Conservation (phyloP, 805 yeast species). For the Saccharomyces kudriavzevii region DNA sequence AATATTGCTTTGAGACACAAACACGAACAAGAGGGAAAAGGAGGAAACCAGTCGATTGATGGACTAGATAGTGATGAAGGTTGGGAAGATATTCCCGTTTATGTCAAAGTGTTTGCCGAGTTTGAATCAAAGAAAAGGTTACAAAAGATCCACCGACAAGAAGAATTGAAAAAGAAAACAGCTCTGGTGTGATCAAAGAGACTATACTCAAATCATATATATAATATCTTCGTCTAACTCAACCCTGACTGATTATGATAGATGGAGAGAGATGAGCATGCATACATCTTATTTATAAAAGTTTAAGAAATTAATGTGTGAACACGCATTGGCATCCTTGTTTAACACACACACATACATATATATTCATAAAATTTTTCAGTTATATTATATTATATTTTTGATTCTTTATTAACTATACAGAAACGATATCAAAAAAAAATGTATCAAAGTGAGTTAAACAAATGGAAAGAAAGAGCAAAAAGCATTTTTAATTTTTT, state of each 20-base stretch:
- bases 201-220: neutral
- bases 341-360: neutral
- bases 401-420: conserved; percentile 6
- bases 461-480: neutral
- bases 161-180: conserved; percentile 4
- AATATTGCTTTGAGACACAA: conserved; percentile 6
- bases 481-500: neutral
- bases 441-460: neutral
- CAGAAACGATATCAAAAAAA: conserved; percentile 7
- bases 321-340: no score
- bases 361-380: conserved; percentile 1
- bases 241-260: neutral
- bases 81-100: conserved; percentile 60
- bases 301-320: neutral
- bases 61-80: conserved; percentile 29
- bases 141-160: conserved; percentile 17
- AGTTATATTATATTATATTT: conserved; percentile 1
- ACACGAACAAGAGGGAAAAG: conserved; percentile 5
- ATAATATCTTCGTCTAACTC: neutral
- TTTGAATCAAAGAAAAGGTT: conserved; percentile 60
- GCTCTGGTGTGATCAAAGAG: neutral
- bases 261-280: neutral
- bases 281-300: neutral
- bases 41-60: conserved; percentile 2
- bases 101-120: conserved; percentile 74